Conservation (phyloP, 2,329 filamentous ascomycete genomes). For the Fusarium papillatum region DNA sequence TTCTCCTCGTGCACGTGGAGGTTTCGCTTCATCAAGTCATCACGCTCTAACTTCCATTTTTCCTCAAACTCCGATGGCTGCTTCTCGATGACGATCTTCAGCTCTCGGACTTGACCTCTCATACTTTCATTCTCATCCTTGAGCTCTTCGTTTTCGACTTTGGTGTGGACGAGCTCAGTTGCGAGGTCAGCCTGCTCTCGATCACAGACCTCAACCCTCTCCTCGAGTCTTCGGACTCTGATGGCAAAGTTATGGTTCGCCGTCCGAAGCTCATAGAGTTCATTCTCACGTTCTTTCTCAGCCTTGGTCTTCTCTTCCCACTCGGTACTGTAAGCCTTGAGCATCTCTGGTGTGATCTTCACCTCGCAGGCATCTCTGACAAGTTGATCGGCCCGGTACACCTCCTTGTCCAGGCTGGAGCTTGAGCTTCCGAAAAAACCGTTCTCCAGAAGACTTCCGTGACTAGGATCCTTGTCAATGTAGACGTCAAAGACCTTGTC, state of each 20-base stretch:
- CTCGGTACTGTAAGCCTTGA: slow-evolving; percentile 85
- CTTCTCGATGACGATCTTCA: slow-evolving; percentile 88
- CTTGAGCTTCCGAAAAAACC: slow-evolving; percentile 97
- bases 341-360: slow-evolving; percentile 84
- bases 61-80: slow-evolving; percentile 92
- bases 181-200: slow-evolving; percentile 92
- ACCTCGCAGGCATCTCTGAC: slow-evolving; percentile 93
- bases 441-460: slow-evolving; percentile 93
- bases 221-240: slow-evolving; percentile 88
- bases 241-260: slow-evolving; percentile 77
- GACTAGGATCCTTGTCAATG: slow-evolving; percentile 92
- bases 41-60: slow-evolving; percentile 86
- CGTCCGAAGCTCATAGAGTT: slow-evolving; percentile 80
- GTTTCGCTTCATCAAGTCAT: slow-evolving; percentile 92
- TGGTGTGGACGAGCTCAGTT: slow-evolving; percentile 90
- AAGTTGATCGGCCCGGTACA: slow-evolving; percentile 94
- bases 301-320: slow-evolving; percentile 93
- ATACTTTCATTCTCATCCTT: slow-evolving; percentile 92
- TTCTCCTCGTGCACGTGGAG: slow-evolving; percentile 96
- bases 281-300: slow-evolving; percentile 86
- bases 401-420: slow-evolving; percentile 91
- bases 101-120: slow-evolving; percentile 85
- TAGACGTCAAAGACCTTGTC: slow-evolving; percentile 97
- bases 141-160: slow-evolving; percentile 93
- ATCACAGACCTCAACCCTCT: slow-evolving; percentile 89